phyloP scores from a whole-genome alignment of 192 early-diverging fungal species.

The Dissophora globulifera region DNA sequence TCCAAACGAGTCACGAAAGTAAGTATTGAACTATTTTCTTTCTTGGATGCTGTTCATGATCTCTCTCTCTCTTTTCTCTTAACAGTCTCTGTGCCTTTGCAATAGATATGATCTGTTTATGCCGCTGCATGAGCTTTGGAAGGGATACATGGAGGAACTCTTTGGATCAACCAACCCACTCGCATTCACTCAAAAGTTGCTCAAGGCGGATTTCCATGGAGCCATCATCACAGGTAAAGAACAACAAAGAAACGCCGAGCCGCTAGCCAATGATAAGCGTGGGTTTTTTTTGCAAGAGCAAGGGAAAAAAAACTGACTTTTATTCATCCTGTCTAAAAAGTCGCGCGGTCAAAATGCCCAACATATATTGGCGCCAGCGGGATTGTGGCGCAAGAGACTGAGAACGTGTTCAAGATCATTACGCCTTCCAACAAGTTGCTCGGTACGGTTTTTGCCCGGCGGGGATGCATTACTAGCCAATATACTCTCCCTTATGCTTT shows the following conservation, averaged over 20 bases:
- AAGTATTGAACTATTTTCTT: neutral
- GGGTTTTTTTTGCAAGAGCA: neutral
- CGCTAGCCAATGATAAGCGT: neutral
- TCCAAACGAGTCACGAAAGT: constrained; percentile 63
- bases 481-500: neutral
- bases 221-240: constrained; percentile 72
- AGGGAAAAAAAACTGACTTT: too few relatives aligned
- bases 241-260: neutral
- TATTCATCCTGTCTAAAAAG: constrained; percentile 39
- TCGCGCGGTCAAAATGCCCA: constrained; percentile 80
- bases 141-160: constrained; percentile 76
- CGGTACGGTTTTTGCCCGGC: too few relatives aligned
- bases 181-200: constrained; percentile 60
- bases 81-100: neutral
- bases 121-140: constrained; percentile 83
- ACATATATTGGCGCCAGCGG: constrained; percentile 80
- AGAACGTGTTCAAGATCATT: constrained; percentile 85
- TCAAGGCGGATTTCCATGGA: constrained; percentile 91
- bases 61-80: neutral
- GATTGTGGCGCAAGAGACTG: constrained; percentile 90
- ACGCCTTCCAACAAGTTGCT: constrained; percentile 59
- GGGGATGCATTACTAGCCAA: too few relatives aligned
- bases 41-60: neutral
- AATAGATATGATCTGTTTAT: constrained; percentile 70
- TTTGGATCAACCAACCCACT: constrained; percentile 45